Evolutionary conservation across 768 basidiomycete species (phyloP).

Genomic region (Cystobasidium onofrii): DNA sequence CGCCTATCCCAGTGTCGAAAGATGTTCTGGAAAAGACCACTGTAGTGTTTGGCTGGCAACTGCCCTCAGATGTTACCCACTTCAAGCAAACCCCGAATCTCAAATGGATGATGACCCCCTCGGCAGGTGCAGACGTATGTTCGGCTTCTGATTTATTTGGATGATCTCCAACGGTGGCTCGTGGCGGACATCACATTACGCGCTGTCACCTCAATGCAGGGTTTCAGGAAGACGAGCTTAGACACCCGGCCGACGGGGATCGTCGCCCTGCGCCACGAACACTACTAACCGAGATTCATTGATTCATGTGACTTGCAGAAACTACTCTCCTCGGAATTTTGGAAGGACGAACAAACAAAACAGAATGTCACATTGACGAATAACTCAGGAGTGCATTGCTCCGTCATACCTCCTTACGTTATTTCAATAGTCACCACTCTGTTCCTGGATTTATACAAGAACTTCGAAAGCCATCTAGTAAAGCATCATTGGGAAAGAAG

Average conservation of each 20-base stretch:
- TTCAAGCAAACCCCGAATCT: constrained; percentile 1
- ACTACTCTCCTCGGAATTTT: constrained; percentile 1
- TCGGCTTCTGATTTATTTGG: too few relatives aligned
- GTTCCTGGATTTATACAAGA: constrained; percentile 6
- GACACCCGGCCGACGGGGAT: too few relatives aligned
- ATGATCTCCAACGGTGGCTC: neutral
- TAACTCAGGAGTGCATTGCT: constrained; percentile 19
- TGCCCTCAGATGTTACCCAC: neutral
- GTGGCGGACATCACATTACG: too few relatives aligned
- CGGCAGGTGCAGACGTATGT: constrained; percentile 11
- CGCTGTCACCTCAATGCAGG: too few relatives aligned
- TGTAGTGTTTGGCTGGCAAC: constrained; percentile 9
- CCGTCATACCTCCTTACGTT: constrained; percentile 13
- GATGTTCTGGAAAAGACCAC: constrained; percentile 2
- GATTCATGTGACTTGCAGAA: neutral
- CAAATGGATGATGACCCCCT: constrained; percentile 19
- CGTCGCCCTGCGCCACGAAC: too few relatives aligned
- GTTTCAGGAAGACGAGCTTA: too few relatives aligned
- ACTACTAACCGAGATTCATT: neutral
- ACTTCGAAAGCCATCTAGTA: constrained; percentile 17
- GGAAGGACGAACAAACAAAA: constrained; percentile 3
- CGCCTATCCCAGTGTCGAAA: neutral
- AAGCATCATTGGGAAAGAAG: constrained; percentile 4
- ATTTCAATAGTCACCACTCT: neutral
- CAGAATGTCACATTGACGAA: neutral